Evolutionary conservation across 2,329 filamentous ascomycete genomes (phyloP).

Genomic region (Aspergillus piperis): DNA sequence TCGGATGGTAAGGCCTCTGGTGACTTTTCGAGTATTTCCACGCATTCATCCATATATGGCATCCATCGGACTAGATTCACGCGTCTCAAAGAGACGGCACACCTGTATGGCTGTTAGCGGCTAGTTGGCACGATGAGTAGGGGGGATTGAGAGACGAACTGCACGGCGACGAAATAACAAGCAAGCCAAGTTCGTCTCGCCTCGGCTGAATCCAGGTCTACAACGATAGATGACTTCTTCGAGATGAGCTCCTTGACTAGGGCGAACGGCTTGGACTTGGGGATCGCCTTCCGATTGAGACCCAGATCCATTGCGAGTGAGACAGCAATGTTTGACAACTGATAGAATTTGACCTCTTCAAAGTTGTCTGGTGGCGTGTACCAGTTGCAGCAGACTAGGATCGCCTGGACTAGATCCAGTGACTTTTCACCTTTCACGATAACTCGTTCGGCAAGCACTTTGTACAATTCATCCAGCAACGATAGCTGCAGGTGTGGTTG

Average conservation of each 20-base stretch:
- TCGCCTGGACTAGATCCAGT: conserved; percentile 77
- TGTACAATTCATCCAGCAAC: conserved; percentile 70
- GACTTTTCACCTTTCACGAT: conserved; percentile 77
- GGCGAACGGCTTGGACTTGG: conserved; percentile 34
- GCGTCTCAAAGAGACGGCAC: conserved; percentile 60
- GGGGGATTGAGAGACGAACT: conserved; percentile 37
- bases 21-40: conserved; percentile 59
- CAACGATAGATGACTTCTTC: conserved; percentile 36
- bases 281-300: conserved; percentile 60
- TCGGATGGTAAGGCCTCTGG: conserved; percentile 60
- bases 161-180: conserved; percentile 63
- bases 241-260: conserved; percentile 42
- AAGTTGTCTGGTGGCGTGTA: conserved; percentile 81
- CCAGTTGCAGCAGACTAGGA: conserved; percentile 77
- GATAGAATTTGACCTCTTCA: conserved; percentile 87
- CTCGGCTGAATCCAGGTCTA: conserved; percentile 57
- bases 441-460: conserved; percentile 71
- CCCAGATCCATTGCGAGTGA: conserved; percentile 84
- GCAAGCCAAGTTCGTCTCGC: conserved; percentile 61
- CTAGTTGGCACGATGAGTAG: too few relatives aligned
- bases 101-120: conserved; percentile 45
- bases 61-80: conserved; percentile 62
- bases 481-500: conserved; percentile 59
- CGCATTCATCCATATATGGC: conserved; percentile 64
- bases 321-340: conserved; percentile 77